Base-by-base conservation (phyloP, 257 asterid species). In the Marsdenia floribunda region DNA sequence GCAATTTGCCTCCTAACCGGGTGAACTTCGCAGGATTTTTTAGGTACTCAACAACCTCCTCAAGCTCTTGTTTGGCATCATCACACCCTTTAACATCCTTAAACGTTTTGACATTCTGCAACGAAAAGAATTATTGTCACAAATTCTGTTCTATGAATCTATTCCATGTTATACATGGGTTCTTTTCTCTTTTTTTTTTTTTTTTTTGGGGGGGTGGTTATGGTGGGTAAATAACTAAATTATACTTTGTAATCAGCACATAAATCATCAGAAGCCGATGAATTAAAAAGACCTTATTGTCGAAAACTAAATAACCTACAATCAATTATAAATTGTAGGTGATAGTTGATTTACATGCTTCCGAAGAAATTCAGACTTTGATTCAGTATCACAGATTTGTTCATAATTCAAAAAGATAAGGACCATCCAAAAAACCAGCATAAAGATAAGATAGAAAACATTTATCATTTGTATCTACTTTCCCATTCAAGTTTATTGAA, bases 21-120 rank as follows among this genome's bases (percentile, higher is more conserved):
- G 99, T 94, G 87, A 94, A 92, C 84, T 94, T 92, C 16, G 93
- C 54, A 73, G 99, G 99, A 81, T 92, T 89, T 76, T 80, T 94
- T 19, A 94, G 92, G 86, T 94, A 94, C 90, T 94, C 96, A 73
- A 94, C 99, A 85, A 94, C 96, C 92, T 94, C 99, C 88, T 91
- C 99, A 67, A 94, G 99, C 91, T 94, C 99, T 88, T 94, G 96
- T 75, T 94, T 94, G 65, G 99, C 99, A 88, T 94, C 99, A 86
- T 94, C 99, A 78, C 99, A 94, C 69, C 99, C 99, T 85, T 90
- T 94, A 80, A 92, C 99, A 77, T 94, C 99, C 88, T 94, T 94
- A 79, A 94, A 94, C 50, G 97, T 94, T 88, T 94, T 94, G 70
- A 90, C 96, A 84, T 92, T 94, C 99, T 94, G 92, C 80, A 84